A percentile compares a stretch with the other conserved stretches of the same genome.
Conservation (phyloP, 768 basidiomycete genomes). For the Boletus sp. region DNA sequence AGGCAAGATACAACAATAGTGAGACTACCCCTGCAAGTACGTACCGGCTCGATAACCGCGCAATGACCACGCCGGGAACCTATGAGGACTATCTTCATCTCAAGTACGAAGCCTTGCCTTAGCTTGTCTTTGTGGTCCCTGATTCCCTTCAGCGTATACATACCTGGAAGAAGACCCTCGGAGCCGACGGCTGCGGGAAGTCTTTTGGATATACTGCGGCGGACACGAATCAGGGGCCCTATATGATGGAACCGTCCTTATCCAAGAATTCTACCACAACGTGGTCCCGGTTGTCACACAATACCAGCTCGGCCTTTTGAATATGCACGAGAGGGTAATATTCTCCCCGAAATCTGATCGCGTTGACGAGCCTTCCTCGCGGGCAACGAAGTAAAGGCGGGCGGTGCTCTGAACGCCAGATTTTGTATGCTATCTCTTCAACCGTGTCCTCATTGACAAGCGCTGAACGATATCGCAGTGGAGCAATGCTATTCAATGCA, state of each 20-base stretch:
- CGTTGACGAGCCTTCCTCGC: no score
- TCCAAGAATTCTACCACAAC: no score
- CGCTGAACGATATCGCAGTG: no score
- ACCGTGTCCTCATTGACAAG: no score
- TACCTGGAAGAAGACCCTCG: not conserved
- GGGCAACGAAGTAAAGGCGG: no score
- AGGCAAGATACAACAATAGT: conserved; percentile 12
- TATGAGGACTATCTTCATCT: conserved; percentile 33
- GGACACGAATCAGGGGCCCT: conserved; percentile 23
- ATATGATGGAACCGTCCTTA: not conserved
- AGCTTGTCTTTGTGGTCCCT: not conserved
- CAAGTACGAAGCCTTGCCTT: conserved; percentile 18
- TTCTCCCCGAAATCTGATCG: no score
- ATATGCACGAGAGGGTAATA: no score
- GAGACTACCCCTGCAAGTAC: conserved; percentile 7
- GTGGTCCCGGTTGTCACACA: no score
- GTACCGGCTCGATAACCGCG: not conserved
- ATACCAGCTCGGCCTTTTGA: no score
- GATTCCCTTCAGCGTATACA: not conserved
- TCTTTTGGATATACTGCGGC: not conserved
- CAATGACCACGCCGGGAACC: not conserved
- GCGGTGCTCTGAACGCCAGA: no score
- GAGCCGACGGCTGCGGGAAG: conserved; percentile 22
- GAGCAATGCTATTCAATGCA: no score
- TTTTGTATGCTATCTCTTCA: no score